These are phyloP conservation scores for Omphalea diandra DNA, from an alignment of 441 rosid species.

Conservation along the genomic window DNA sequence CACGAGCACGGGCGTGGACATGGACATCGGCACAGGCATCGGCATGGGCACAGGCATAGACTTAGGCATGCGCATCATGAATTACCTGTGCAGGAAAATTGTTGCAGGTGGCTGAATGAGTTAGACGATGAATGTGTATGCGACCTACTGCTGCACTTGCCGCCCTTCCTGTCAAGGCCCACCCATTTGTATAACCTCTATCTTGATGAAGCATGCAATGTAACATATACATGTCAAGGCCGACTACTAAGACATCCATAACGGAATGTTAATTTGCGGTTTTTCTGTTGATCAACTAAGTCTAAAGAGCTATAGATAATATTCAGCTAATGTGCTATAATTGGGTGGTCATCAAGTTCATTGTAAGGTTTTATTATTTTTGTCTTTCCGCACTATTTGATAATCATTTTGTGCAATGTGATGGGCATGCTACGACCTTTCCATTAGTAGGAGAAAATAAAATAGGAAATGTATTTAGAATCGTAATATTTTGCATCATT, in stretches of 20 bases:
- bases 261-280: background rate
- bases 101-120: conserved; percentile 61
- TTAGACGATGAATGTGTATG: conserved; percentile 60
- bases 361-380: background rate
- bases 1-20: conserved; percentile 16
- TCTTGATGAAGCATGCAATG: conserved; percentile 41
- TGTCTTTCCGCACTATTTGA: background rate
- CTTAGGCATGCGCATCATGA: conserved; percentile 24
- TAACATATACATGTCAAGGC: conserved; percentile 46
- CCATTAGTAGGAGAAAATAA: background rate
- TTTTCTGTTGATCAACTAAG: background rate
- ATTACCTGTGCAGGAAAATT: conserved; percentile 31
- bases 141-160: conserved; percentile 45
- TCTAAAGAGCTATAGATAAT: too few species aligned
- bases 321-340: too few species aligned
- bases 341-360: background rate
- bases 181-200: conserved; percentile 41
- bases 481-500: too few species aligned
- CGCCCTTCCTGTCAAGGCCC: conserved; percentile 53
- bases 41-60: conserved; percentile 11
- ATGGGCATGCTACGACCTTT: background rate
- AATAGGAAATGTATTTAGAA: background rate
- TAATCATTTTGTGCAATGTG: background rate
- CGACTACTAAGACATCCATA: conserved; percentile 25
- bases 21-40: conserved; percentile 14